These are phyloP conservation scores for Fusarium tjaetaba DNA, from an alignment of 2,329 filamentous ascomycete genomes.

Conservation along the genomic window DNA sequence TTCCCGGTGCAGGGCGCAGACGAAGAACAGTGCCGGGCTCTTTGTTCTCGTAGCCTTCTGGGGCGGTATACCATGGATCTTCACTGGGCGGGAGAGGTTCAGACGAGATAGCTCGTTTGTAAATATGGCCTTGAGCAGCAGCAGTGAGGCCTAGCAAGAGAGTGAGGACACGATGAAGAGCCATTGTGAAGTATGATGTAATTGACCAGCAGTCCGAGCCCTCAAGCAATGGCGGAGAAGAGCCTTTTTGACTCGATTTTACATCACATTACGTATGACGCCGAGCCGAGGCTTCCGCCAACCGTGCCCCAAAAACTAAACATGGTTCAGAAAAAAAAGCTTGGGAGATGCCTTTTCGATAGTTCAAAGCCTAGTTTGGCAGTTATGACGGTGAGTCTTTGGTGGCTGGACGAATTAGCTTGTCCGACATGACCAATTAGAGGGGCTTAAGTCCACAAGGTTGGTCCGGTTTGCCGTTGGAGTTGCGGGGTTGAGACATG, in stretches of 20 bases:
- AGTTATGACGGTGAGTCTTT: background rate
- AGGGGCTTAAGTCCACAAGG: background rate
- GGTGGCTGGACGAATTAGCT: background rate
- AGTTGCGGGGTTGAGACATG: background rate
- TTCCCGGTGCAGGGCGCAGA: slow-evolving; percentile 36
- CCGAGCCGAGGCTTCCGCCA: background rate
- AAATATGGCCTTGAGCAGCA: background rate
- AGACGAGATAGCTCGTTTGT: slow-evolving; percentile 3
- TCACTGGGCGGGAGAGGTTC: slow-evolving; percentile 30
- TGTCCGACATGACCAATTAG: background rate
- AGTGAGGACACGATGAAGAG: slow-evolving; percentile 15
- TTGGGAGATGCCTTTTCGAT: background rate
- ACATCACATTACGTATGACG: background rate
- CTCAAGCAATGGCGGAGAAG: background rate
- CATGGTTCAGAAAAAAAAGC: background rate
- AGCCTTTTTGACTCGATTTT: background rate
- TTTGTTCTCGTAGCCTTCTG: slow-evolving; percentile 25
- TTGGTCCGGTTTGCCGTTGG: background rate
- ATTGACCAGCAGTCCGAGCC: background rate
- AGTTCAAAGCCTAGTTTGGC: background rate
- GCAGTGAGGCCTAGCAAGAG: slow-evolving; percentile 21
- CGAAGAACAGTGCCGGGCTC: slow-evolving; percentile 39
- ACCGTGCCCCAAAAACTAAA: background rate
- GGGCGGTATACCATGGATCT: slow-evolving; percentile 42
- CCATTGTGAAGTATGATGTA: slow-evolving; percentile 12